Conservation (phyloP, 176 grass and related monocot species). For the Tillandsia leiboldiana region DNA sequence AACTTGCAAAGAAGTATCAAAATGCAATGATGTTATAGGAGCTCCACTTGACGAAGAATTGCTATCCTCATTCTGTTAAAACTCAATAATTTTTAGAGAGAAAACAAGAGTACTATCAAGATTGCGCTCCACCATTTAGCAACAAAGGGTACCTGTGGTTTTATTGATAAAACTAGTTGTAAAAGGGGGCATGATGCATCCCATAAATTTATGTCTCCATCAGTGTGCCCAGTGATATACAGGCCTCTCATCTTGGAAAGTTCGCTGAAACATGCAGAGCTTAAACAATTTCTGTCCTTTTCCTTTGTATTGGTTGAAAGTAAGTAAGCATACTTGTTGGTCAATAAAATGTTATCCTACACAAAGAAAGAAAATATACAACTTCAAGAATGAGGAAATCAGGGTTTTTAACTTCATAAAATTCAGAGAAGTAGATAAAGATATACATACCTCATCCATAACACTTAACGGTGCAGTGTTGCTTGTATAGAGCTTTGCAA, state of each 20-base stretch:
- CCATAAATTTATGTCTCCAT: conserved; percentile 93
- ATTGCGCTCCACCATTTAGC: background rate
- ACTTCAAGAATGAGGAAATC: conserved; percentile 12
- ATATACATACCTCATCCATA: conserved; percentile 50
- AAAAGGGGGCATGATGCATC: conserved; percentile 84
- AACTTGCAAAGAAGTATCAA: conserved; percentile 60
- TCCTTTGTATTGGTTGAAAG: conserved; percentile 57
- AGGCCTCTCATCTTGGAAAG: conserved; percentile 64
- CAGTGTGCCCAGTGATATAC: conserved; percentile 77
- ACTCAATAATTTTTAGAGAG: conserved; percentile 4
- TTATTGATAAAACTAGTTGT: conserved; percentile 64
- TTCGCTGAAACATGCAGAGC: conserved; percentile 27
- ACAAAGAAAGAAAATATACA: conserved; percentile 15
- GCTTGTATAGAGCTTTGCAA: conserved; percentile 52
- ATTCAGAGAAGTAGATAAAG: conserved; percentile 9
- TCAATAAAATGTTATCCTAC: conserved; percentile 52
- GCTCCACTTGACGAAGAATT: conserved; percentile 21
- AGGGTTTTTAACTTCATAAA: conserved; percentile 14
- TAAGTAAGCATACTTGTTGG: conserved; percentile 56
- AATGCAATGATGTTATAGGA: conserved; percentile 69
- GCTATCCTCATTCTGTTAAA: conserved; percentile 53
- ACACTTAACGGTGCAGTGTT: conserved; percentile 28
- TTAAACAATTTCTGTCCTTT: conserved; percentile 37
- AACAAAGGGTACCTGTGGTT: conserved; percentile 46
- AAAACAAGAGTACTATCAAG: background rate